phyloP scores from a whole-genome alignment of 2,329 filamentous ascomycete genomes.

The Neonectria sp. region DNA sequence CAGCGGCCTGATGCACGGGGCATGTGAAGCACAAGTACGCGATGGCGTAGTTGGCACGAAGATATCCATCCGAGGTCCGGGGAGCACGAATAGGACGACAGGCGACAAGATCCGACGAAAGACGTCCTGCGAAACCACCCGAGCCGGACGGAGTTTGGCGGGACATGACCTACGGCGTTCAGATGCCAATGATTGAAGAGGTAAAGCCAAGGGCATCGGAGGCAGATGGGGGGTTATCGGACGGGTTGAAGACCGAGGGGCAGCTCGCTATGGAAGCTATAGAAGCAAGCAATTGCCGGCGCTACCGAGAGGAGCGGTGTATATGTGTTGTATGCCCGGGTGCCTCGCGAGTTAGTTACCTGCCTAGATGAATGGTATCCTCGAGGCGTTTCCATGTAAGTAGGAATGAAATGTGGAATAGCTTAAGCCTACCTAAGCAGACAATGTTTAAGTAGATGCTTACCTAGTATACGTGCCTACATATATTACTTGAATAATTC shows the following conservation, averaged over 20 bases:
- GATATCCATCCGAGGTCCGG: constrained; percentile 13
- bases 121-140: constrained; percentile 7
- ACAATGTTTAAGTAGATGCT: background rate
- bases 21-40: constrained; percentile 8
- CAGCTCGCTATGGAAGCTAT: constrained; percentile 7
- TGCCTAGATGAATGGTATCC: constrained; percentile 9
- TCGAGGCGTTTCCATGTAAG: constrained; percentile 3
- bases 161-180: constrained; percentile 15
- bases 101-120: background rate
- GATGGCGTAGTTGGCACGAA: constrained; percentile 4
- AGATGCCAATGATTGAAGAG: constrained; percentile 22
- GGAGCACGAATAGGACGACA: constrained; percentile 15
- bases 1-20: constrained; percentile 24
- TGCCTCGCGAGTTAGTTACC: background rate
- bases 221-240: constrained; percentile 8
- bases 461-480: too few relatives aligned
- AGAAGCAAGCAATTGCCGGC: constrained; percentile 26
- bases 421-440: background rate
- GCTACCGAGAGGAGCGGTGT: constrained; percentile 16
- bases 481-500: too few relatives aligned
- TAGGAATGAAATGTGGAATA: background rate
- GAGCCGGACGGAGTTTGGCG: constrained; percentile 23
- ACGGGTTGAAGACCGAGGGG: constrained; percentile 1
- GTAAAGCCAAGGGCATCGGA: constrained; percentile 14
- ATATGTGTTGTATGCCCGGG: constrained; percentile 1